These are phyloP conservation scores for Paraphaeosphaeria sporulosa DNA, from an alignment of 2,329 filamentous ascomycete species.

Conservation along the genomic window DNA sequence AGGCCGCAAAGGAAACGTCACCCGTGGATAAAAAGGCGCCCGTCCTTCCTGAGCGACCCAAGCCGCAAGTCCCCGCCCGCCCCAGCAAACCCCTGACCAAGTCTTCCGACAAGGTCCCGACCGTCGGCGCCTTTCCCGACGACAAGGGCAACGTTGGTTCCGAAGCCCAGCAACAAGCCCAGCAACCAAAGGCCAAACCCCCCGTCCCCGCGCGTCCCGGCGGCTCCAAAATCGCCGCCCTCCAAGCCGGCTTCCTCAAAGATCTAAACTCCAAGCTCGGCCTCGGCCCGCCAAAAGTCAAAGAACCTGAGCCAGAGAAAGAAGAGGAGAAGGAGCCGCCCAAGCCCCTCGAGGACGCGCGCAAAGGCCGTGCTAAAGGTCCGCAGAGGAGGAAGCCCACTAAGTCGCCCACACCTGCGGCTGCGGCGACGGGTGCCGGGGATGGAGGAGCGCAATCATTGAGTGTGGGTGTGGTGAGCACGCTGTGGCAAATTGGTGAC, in stretches of 20 bases:
- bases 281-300: slow-evolving; percentile 84
- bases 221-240: slow-evolving; percentile 85
- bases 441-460: slow-evolving; percentile 44
- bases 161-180: slow-evolving; percentile 38
- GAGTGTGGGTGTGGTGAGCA: slow-evolving; percentile 35
- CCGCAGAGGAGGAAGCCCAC: slow-evolving; percentile 78
- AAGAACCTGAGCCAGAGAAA: slow-evolving; percentile 67
- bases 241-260: slow-evolving; percentile 91
- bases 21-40: slow-evolving; percentile 62
- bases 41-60: slow-evolving; percentile 64
- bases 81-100: slow-evolving; percentile 61
- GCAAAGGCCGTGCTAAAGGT: slow-evolving; percentile 88
- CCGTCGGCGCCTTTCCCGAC: slow-evolving; percentile 20
- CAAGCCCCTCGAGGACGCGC: slow-evolving; percentile 82
- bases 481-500: slow-evolving; percentile 46
- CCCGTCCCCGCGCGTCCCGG: slow-evolving; percentile 78
- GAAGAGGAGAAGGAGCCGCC: slow-evolving; percentile 68
- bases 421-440: slow-evolving; percentile 46
- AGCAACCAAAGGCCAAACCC: slow-evolving; percentile 75
- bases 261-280: slow-evolving; percentile 91
- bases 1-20: slow-evolving; percentile 48
- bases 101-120: slow-evolving; percentile 49
- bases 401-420: slow-evolving; percentile 62
- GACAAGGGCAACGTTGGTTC: slow-evolving; percentile 34
- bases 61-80: slow-evolving; percentile 69